These are phyloP conservation scores for Pyrus pyrifolia DNA, from an alignment of 306 rosid species.

Conservation along the genomic window DNA sequence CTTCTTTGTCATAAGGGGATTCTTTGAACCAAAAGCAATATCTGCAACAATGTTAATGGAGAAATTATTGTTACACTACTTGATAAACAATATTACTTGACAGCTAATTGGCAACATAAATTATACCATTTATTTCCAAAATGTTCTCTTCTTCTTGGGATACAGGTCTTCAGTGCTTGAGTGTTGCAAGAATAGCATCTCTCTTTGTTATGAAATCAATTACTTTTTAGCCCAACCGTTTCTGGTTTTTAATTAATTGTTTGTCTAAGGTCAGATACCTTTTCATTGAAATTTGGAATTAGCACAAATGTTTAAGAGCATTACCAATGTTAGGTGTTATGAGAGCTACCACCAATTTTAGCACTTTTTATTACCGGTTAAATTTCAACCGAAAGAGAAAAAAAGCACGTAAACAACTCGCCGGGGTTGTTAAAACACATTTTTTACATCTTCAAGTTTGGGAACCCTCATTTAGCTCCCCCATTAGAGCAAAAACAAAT, in stretches of 20 bases:
- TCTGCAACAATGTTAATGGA: neutral
- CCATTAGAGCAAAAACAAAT: no score
- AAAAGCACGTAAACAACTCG: no score
- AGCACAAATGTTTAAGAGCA: no score
- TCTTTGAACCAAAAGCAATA: neutral
- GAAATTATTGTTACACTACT: neutral
- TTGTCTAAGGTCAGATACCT: neutral
- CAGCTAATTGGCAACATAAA: neutral
- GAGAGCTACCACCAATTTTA: no score
- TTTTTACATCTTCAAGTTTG: no score
- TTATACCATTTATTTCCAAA: neutral
- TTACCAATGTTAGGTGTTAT: no score
- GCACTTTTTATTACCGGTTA: no score
- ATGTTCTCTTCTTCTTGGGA: neutral
- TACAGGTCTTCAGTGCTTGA: neutral
- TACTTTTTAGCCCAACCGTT: neutral
- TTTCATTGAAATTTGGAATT: neutral
- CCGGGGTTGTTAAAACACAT: no score
- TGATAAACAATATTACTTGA: neutral
- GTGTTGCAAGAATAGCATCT: neutral
- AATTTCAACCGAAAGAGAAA: no score
- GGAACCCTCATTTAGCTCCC: no score
- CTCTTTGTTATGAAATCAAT: neutral
- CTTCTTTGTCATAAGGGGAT: neutral
- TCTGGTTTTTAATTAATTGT: neutral